phyloP scores from a whole-genome alignment of 208 protist species.

The Crithidia brevicula region DNA sequence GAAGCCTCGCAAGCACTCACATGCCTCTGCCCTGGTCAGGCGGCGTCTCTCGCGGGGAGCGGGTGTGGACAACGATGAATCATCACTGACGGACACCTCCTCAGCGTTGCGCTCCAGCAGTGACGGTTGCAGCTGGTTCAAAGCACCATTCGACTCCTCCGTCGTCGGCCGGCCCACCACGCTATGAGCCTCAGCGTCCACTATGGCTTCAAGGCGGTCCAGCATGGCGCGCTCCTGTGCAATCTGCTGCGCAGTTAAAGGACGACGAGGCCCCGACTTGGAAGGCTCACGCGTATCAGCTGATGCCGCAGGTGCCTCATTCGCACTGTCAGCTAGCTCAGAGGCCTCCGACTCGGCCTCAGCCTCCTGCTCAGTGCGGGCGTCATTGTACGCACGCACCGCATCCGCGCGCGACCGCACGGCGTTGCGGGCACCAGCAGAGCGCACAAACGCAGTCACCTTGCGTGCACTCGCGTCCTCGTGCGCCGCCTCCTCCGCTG shows the following conservation, averaged over 20 bases:
- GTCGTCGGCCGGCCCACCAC: not conserved
- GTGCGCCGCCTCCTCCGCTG: constrained; percentile 10
- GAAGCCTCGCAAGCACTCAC: constrained; percentile 16
- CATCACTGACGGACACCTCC: not conserved
- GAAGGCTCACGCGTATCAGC: not conserved
- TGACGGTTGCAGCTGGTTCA: not conserved
- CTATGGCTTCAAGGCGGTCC: not conserved
- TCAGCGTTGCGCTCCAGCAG: not conserved
- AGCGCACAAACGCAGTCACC: constrained; percentile 30
- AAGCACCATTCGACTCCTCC: not conserved
- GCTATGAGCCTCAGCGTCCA: not conserved
- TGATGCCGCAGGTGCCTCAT: not conserved
- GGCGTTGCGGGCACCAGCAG: constrained; percentile 14
- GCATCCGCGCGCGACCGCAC: constrained; percentile 4
- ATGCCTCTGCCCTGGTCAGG: constrained; percentile 13
- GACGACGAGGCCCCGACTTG: not conserved
- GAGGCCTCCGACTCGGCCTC: not conserved
- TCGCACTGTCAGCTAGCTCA: not conserved
- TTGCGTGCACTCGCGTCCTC: constrained; percentile 26
- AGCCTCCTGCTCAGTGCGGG: constrained; percentile 25
- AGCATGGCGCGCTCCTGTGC: not conserved
- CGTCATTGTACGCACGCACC: constrained; percentile 23
- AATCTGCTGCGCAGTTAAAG: constrained; percentile 1
- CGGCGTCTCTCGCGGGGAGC: not conserved
- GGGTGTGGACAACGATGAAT: not conserved